phyloP scores from a whole-genome alignment of 1,139 yeast species.

The Hyphopichia fennica region DNA sequence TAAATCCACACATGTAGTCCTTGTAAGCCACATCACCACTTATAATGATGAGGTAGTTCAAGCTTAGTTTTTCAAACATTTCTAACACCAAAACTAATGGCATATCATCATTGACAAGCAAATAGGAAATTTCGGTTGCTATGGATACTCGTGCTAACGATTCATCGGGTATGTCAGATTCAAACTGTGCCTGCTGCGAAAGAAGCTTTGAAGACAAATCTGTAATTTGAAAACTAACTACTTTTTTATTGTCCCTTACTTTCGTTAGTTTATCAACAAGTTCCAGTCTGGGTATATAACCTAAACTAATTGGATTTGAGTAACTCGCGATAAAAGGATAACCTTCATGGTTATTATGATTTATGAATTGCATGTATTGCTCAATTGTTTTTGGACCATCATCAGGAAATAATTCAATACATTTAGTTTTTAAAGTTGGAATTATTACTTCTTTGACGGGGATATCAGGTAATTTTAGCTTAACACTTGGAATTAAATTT shows the following conservation, averaged over 20 bases:
- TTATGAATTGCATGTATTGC: constrained; percentile 18
- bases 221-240: constrained; percentile 25
- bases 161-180: constrained; percentile 13
- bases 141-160: constrained; percentile 15
- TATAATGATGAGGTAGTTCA: constrained; percentile 36
- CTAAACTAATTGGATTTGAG: constrained; percentile 29
- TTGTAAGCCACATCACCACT: constrained; percentile 15
- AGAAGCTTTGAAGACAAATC: constrained; percentile 17
- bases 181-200: constrained; percentile 27
- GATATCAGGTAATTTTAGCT: constrained; percentile 36
- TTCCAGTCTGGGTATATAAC: constrained; percentile 36
- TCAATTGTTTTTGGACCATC: constrained; percentile 21
- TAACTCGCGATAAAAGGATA: constrained; percentile 37
- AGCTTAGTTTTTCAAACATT: constrained; percentile 39
- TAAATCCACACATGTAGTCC: constrained; percentile 36
- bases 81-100: constrained; percentile 40
- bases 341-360: constrained; percentile 43
- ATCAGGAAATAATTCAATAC: constrained; percentile 30
- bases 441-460: constrained; percentile 32
- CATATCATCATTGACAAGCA: constrained; percentile 31
- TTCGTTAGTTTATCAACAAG: constrained; percentile 15
- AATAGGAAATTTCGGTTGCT: constrained; percentile 17
- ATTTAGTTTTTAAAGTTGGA: constrained; percentile 27
- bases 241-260: constrained; percentile 10
- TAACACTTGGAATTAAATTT: constrained; percentile 27